Base-by-base conservation (phyloP, 441 rosid genomes). In the Eutrema salsugineum region DNA sequence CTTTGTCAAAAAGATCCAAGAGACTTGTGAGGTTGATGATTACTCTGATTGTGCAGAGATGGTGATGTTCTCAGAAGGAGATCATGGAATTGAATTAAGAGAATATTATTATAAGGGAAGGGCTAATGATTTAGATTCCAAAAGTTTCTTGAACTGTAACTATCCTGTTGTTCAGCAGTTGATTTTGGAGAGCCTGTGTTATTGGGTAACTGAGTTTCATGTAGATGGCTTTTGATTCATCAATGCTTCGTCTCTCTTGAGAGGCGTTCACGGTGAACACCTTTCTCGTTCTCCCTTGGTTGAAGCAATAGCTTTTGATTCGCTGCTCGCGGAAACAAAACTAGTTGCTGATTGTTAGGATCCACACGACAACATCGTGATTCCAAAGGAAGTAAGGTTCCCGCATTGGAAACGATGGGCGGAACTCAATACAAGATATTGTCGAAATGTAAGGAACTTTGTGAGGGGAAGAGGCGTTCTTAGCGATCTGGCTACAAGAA, bases 401-500 rank as follows among this genome's bases (percentile, higher is more conserved):
- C 97, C 97, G 20, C 99, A 94, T 75, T 92, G 99, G 99, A 92
- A 87, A 83, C 79, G 84, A 77, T 94, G 93, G 93, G 97, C 93
- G 3, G 96, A 92, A 80, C 72, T 90, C 53, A 92, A 90, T 55
- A 39, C 81, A 48, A 85, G 84, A 66, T 94, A 84, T 66, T 88
- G 93, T 65, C 58, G 67, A 4, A 90, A 94, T 76, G 75, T 89
- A 24, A 80, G 97, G 76, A 89, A 83, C 43, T 91, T 94, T 80
- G 54, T 90, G 70, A 83, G 87, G 61, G 99, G 99, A 28, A 80
- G 78, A 59, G 93, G 91, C 35, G 79, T 81, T 72, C 79, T 91
- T n/a, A 89, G 97, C 51, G 79, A 82, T 73, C 84, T 94, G 19
- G 97, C 97, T 28, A 94, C 99, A 36, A 83, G 99, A 64, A 87